Evolutionary conservation across 2,329 filamentous ascomycete species (phyloP).

Genomic region (Erysiphe neolycopersici): DNA sequence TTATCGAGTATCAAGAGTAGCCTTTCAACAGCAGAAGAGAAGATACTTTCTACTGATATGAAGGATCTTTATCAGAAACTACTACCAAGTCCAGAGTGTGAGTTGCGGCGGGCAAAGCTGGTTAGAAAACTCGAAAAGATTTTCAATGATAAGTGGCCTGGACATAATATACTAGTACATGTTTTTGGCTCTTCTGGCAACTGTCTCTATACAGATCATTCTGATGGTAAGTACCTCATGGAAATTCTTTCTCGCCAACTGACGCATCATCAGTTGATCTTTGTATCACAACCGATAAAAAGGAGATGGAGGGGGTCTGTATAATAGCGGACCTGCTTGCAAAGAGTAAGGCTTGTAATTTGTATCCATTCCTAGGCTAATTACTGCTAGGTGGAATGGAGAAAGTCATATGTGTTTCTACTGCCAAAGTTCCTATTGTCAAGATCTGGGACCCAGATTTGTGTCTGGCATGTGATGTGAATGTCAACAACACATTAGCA

Average conservation of each 20-base stretch:
- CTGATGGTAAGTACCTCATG: conserved; percentile 42
- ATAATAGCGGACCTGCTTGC: conserved; percentile 66
- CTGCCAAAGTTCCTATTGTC: conserved; percentile 91
- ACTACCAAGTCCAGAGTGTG: conserved; percentile 55
- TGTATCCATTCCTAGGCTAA: conserved; percentile 12
- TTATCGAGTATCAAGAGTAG: conserved; percentile 45
- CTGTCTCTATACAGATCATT: conserved; percentile 78
- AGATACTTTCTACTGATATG: conserved; percentile 57
- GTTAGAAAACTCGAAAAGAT: conserved; percentile 72
- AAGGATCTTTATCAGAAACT: conserved; percentile 61
- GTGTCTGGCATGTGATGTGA: conserved; percentile 80
- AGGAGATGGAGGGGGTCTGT: conserved; percentile 69
- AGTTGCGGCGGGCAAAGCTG: conserved; percentile 46
- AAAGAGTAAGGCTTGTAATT: conserved; percentile 33
- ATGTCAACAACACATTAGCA: conserved; percentile 89
- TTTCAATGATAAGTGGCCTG: conserved; percentile 78
- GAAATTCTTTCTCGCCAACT: neutral
- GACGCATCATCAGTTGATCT: conserved; percentile 46
- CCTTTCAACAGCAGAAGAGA: conserved; percentile 45
- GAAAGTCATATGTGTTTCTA: conserved; percentile 79
- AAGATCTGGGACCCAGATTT: conserved; percentile 96
- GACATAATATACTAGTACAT: conserved; percentile 66
- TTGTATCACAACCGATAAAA: conserved; percentile 82
- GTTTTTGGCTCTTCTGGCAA: conserved; percentile 98
- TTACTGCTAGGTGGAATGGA: conserved; percentile 61